Conservation (phyloP, 2,329 filamentous ascomycete genomes). For the Nothopassalora personata region DNA sequence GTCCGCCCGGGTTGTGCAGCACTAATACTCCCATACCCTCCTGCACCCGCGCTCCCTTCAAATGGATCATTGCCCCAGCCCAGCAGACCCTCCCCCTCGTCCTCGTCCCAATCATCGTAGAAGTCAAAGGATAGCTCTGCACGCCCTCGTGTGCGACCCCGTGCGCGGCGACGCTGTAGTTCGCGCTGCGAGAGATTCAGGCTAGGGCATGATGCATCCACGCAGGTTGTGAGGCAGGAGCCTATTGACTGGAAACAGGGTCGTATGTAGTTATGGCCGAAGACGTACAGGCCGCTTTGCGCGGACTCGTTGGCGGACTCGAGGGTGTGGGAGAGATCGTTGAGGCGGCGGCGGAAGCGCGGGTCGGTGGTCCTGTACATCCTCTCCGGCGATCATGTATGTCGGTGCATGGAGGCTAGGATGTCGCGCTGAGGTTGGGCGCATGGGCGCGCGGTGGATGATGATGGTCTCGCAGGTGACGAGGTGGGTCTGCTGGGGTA, state of each 20-base stretch:
- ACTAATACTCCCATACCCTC: slow-evolving; percentile 36
- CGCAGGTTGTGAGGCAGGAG: slow-evolving; percentile 62
- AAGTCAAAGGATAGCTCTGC: slow-evolving; percentile 92
- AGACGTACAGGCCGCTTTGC: slow-evolving; percentile 84
- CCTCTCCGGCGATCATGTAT: not conserved
- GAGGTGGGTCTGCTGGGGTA: not conserved
- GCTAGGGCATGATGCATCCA: slow-evolving; percentile 48
- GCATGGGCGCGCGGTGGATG: not conserved
- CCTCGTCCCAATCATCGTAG: slow-evolving; percentile 91
- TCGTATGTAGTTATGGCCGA: slow-evolving; percentile 75
- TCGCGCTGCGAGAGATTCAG: slow-evolving; percentile 34
- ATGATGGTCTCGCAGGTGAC: not conserved
- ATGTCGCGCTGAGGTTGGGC: not conserved
- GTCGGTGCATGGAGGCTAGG: not conserved
- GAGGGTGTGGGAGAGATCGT: slow-evolving; percentile 84
- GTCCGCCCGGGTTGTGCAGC: slow-evolving; percentile 62
- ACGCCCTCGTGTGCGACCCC: slow-evolving; percentile 54
- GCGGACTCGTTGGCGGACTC: slow-evolving; percentile 86
- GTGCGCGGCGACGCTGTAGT: slow-evolving; percentile 62
- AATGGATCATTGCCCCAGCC: slow-evolving; percentile 74
- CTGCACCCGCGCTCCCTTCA: slow-evolving; percentile 48
- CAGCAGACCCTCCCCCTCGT: slow-evolving; percentile 58
- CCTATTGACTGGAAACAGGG: slow-evolving; percentile 70
- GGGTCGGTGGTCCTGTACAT: slow-evolving; percentile 68
- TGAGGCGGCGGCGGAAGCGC: slow-evolving; percentile 86